Conservation (phyloP, 2,329 filamentous ascomycete species). For the Ilyonectria sp. region DNA sequence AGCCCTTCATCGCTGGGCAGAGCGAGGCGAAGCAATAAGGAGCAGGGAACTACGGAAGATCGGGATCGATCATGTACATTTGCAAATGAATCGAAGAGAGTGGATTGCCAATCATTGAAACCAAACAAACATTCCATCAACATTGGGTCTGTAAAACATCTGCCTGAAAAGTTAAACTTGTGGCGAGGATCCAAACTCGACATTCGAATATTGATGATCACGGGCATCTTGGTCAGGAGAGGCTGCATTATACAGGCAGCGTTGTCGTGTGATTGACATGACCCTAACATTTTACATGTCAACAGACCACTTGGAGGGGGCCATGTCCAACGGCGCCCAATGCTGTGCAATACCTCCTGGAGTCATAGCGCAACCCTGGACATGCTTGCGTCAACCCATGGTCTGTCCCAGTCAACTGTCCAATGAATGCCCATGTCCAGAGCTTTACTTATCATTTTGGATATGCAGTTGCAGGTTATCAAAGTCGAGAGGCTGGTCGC, state of each 20-base stretch:
- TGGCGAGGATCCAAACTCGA: not conserved
- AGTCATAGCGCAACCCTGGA: not conserved
- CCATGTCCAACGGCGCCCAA: not conserved
- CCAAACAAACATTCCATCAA: slow-evolving; percentile 15
- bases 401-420: not conserved
- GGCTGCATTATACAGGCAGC: not conserved
- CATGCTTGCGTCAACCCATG: not conserved
- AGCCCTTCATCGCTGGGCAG: slow-evolving; percentile 58
- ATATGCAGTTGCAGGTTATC: not conserved
- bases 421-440: not conserved
- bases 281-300: not conserved
- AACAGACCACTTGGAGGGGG: not conserved
- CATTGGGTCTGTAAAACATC: not conserved
- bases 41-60: slow-evolving; percentile 38
- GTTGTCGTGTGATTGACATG: not conserved
- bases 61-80: slow-evolving; percentile 51
- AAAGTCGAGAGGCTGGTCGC: not conserved
- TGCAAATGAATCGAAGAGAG: slow-evolving; percentile 49
- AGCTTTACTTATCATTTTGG: not conserved
- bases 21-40: slow-evolving; percentile 55
- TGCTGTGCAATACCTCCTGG: not conserved
- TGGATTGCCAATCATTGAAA: slow-evolving; percentile 40
- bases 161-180: not conserved
- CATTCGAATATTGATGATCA: not conserved
- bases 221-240: not conserved